Conservation (phyloP, 495 filamentous ascomycete genomes). For the Penicillium roqueforti region DNA sequence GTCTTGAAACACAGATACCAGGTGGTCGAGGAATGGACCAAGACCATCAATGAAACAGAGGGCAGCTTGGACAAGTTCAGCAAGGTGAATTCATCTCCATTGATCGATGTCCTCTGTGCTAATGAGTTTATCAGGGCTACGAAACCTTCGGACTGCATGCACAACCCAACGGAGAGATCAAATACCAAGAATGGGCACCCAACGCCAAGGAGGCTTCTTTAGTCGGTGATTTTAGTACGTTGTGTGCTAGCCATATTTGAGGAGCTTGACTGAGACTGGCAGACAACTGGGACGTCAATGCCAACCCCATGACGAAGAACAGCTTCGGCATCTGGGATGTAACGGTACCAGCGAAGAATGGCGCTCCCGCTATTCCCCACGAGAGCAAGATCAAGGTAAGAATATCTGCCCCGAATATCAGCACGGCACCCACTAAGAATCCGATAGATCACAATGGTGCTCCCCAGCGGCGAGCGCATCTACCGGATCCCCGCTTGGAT, state of each 20-base stretch:
- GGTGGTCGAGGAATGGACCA: slow-evolving; percentile 85
- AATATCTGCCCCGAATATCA: background rate
- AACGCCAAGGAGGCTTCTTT: slow-evolving; percentile 78
- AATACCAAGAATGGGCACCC: slow-evolving; percentile 95
- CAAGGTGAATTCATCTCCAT: slow-evolving; percentile 50
- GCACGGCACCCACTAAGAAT: background rate
- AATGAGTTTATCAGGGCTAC: slow-evolving; percentile 50
- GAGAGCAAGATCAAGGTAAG: slow-evolving; percentile 89
- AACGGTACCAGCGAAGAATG: slow-evolving; percentile 67
- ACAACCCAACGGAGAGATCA: slow-evolving; percentile 74
- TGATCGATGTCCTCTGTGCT: background rate
- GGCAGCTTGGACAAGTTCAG: slow-evolving; percentile 92
- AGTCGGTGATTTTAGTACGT: slow-evolving; percentile 94
- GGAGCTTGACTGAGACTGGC: slow-evolving; percentile 32
- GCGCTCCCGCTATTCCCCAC: slow-evolving; percentile 77
- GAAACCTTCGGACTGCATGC: slow-evolving; percentile 83
- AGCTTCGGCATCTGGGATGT: slow-evolving; percentile 87
- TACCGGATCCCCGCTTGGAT: slow-evolving; percentile 95
- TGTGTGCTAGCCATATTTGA: background rate
- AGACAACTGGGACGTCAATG: slow-evolving; percentile 84
- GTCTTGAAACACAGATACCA: slow-evolving; percentile 69
- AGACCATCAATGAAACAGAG: slow-evolving; percentile 73
- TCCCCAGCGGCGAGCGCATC: slow-evolving; percentile 71
- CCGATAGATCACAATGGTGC: slow-evolving; percentile 74
- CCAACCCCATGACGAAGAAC: slow-evolving; percentile 81